Conservation (phyloP, 805 yeast genomes). For the Jamesozyma lodderae region DNA sequence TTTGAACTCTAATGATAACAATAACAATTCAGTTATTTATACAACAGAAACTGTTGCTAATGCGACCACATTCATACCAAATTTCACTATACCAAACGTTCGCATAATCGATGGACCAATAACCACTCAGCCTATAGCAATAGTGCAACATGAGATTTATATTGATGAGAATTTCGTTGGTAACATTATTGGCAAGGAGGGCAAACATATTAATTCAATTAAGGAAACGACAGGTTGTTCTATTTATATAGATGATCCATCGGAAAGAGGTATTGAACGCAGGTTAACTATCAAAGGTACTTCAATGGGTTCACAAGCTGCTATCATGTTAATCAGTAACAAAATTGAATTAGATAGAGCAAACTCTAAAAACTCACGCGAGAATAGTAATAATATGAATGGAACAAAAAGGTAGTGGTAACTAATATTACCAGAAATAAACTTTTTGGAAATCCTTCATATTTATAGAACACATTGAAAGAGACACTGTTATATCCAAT, state of each 20-base stretch:
- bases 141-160: constrained; percentile 53
- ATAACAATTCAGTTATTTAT: constrained; percentile 8
- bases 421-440: too few relatives aligned
- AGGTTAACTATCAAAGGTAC: constrained; percentile 62
- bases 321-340: constrained; percentile 62
- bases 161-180: constrained; percentile 78
- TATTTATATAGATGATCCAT: constrained; percentile 56
- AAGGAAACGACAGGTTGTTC: constrained; percentile 67
- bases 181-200: constrained; percentile 78
- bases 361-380: constrained; percentile 17
- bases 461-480: too few relatives aligned
- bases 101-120: constrained; percentile 16
- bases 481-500: too few relatives aligned
- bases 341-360: constrained; percentile 60
- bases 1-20: not conserved
- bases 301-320: constrained; percentile 58
- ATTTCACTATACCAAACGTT: constrained; percentile 20
- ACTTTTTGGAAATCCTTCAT: too few relatives aligned
- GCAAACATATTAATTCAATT: constrained; percentile 70
- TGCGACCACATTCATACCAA: constrained; percentile 22
- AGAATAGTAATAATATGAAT: not conserved
- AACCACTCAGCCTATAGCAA: constrained; percentile 28
- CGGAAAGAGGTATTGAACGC: constrained; percentile 48
- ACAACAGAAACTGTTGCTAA: constrained; percentile 24
- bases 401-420: not conserved